phyloP scores from a whole-genome alignment of 2,329 filamentous ascomycete species.

The Aspergillus chevalieri region DNA sequence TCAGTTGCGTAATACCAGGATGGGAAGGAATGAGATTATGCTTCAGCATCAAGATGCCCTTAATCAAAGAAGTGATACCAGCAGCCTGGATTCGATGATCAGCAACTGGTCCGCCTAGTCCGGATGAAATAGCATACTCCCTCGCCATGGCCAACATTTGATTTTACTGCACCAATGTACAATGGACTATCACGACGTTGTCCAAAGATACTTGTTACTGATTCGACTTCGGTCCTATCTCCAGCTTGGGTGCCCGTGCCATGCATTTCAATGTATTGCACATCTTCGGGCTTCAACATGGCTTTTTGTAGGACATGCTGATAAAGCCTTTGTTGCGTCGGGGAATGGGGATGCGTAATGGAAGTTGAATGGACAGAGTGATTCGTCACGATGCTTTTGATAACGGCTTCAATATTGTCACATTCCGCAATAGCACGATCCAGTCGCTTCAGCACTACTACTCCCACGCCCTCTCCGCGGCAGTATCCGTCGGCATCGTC shows the following conservation, averaged over 20 bases:
- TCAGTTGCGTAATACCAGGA: constrained; percentile 38
- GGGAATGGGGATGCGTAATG: constrained; percentile 39
- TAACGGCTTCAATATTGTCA: constrained; percentile 37
- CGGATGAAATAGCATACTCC: constrained; percentile 29
- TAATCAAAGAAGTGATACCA: constrained; percentile 39
- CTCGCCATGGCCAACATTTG: constrained; percentile 59
- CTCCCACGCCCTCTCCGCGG: constrained; percentile 46
- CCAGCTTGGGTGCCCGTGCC: constrained; percentile 40
- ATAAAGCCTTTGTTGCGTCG: constrained; percentile 33
- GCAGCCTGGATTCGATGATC: constrained; percentile 32
- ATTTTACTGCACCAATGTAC: constrained; percentile 58
- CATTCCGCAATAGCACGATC: constrained; percentile 47
- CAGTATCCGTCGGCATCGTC: constrained; percentile 50
- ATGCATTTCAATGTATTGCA: constrained; percentile 37
- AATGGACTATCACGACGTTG: constrained; percentile 47
- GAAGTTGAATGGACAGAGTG: constrained; percentile 42
- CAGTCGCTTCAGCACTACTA: constrained; percentile 48
- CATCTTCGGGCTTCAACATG: constrained; percentile 29
- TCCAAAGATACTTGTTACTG: constrained; percentile 31
- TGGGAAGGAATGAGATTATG: constrained; percentile 29
- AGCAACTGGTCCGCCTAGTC: background rate
- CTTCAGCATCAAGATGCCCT: constrained; percentile 34
- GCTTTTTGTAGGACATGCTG: constrained; percentile 32
- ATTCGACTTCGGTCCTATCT: constrained; percentile 33
- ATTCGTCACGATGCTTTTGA: constrained; percentile 39